phyloP scores from a whole-genome alignment of 805 yeast genomes.

The Cyberlindnera suaveolens region DNA sequence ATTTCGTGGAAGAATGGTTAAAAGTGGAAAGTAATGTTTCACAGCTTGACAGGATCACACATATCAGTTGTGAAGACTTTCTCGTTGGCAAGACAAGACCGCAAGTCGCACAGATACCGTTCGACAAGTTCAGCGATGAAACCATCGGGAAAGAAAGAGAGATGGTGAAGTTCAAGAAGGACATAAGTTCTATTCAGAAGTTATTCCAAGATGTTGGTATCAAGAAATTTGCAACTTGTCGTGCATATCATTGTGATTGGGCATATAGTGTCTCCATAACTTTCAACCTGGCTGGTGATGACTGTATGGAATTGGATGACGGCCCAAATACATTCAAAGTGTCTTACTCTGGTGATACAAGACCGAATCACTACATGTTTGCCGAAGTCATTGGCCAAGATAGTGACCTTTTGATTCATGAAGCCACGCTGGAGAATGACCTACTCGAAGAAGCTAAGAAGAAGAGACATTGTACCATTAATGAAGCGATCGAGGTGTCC shows the following conservation, averaged over 20 bases:
- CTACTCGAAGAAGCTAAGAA: constrained; percentile 69
- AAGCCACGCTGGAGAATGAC: constrained; percentile 84
- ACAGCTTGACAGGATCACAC: constrained; percentile 38
- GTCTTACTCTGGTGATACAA: constrained; percentile 92
- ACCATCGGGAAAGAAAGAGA: not conserved
- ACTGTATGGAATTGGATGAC: constrained; percentile 7
- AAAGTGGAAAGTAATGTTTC: constrained; percentile 34
- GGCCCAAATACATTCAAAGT: constrained; percentile 45
- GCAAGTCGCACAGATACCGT: constrained; percentile 25
- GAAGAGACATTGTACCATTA: constrained; percentile 82
- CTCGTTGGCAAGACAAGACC: constrained; percentile 31
- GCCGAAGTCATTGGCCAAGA: constrained; percentile 52
- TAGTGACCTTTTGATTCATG: constrained; percentile 81
- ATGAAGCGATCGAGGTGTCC: constrained; percentile 75
- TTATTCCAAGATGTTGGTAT: constrained; percentile 41
- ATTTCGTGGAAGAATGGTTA: constrained; percentile 67
- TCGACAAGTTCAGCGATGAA: constrained; percentile 15
- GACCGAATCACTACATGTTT: constrained; percentile 64
- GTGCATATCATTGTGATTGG: constrained; percentile 81
- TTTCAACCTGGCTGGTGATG: constrained; percentile 28
- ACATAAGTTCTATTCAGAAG: constrained; percentile 24
- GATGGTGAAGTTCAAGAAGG: constrained; percentile 10
- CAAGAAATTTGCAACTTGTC: constrained; percentile 46
- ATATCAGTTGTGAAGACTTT: constrained; percentile 58
- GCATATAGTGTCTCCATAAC: constrained; percentile 64